Percentiles rank a stretch among this genome's conserved stretches.
Conservation (phyloP, 495 filamentous ascomycete genomes). For the Aspergillus funiculosus region DNA sequence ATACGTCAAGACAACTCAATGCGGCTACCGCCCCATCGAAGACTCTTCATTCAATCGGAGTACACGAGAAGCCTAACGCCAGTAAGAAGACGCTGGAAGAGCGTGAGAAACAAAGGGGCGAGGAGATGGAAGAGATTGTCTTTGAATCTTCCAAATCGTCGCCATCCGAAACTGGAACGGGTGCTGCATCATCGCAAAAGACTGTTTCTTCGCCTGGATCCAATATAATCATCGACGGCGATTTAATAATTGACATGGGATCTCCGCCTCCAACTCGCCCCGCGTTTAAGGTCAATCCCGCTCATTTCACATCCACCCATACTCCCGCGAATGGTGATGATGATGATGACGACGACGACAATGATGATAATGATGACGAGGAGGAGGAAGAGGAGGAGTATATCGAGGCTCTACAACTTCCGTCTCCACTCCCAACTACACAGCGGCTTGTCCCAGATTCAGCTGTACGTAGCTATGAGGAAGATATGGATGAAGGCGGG, state of each 20-base stretch:
- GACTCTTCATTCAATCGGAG: constrained; percentile 13
- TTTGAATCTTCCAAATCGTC: constrained; percentile 23
- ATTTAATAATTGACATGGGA: constrained; percentile 49
- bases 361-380: constrained; percentile 34
- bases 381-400: constrained; percentile 36
- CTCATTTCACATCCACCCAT: constrained; percentile 40
- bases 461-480: constrained; percentile 7
- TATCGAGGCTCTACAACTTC: constrained; percentile 38
- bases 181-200: constrained; percentile 29
- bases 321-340: constrained; percentile 30
- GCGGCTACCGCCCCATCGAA: constrained; percentile 15
- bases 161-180: constrained; percentile 32
- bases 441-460: background rate
- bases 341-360: constrained; percentile 33
- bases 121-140: constrained; percentile 18
- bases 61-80: background rate
- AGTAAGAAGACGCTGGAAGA: background rate
- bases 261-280: constrained; percentile 37
- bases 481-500: constrained; percentile 23
- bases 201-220: constrained; percentile 35
- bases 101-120: constrained; percentile 2
- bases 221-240: constrained; percentile 45
- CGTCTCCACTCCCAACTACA: constrained; percentile 27
- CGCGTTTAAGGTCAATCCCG: constrained; percentile 35
- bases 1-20: constrained; percentile 11